Evolutionary conservation across 2,329 filamentous ascomycete genomes (phyloP).

Genomic region (Bertia moriformis): DNA sequence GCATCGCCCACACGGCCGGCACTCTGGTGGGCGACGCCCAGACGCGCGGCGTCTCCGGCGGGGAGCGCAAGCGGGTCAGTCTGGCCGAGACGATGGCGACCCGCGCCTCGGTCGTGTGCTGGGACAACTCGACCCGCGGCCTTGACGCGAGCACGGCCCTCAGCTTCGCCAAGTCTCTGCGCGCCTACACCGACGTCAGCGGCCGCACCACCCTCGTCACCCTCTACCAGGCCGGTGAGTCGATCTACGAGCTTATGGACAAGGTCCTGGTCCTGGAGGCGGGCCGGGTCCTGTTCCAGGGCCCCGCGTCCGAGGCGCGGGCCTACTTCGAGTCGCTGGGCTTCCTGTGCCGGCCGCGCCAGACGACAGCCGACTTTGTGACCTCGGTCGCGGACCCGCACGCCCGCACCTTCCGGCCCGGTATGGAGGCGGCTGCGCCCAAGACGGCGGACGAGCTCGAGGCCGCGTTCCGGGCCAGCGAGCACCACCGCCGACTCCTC

Average conservation of each 20-base stretch:
- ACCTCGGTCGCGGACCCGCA: constrained; percentile 62
- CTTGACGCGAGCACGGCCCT: constrained; percentile 66
- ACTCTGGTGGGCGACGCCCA: constrained; percentile 64
- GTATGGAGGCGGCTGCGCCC: constrained; percentile 51
- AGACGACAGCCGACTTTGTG: constrained; percentile 65
- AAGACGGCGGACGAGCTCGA: constrained; percentile 57
- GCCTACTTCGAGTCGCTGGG: constrained; percentile 53
- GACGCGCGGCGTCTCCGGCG: constrained; percentile 56
- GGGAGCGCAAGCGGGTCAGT: constrained; percentile 66
- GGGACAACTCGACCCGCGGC: constrained; percentile 72
- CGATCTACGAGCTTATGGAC: constrained; percentile 44
- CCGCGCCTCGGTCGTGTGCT: constrained; percentile 59
- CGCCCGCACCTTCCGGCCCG: constrained; percentile 53
- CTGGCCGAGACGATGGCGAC: constrained; percentile 67
- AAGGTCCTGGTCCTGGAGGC: constrained; percentile 67
- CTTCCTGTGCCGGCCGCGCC: constrained; percentile 26
- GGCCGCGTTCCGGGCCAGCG: constrained; percentile 34
- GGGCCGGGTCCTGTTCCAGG: constrained; percentile 54
- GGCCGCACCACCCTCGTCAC: constrained; percentile 36
- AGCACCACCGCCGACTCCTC: constrained; percentile 21
- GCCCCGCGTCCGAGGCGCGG: constrained; percentile 43
- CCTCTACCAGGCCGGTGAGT: constrained; percentile 26
- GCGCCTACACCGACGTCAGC: constrained; percentile 63
- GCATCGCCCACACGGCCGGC: constrained; percentile 60
- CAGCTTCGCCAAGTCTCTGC: constrained; percentile 58